Percentiles rank a stretch among this genome's conserved stretches.
These are phyloP conservation scores for Coemansia sp. DNA, from an alignment of 192 early-diverging fungal genomes.

Conservation along the genomic window DNA sequence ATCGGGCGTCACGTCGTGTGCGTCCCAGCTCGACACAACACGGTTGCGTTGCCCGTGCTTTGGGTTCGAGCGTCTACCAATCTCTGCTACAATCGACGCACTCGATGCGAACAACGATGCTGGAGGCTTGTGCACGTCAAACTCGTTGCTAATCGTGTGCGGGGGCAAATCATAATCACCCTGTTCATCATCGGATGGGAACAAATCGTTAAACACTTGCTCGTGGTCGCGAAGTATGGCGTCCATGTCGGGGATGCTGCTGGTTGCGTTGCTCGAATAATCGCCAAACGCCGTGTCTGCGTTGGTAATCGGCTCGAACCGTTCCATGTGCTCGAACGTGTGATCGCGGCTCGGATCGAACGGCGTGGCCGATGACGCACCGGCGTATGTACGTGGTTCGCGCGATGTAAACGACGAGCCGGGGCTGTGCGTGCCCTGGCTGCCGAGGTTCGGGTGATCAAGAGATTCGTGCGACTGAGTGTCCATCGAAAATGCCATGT, in stretches of 20 bases:
- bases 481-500: conserved; percentile 15
- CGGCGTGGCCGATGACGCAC: background rate
- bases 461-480: conserved; percentile 34
- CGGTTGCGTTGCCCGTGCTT: conserved; percentile 2
- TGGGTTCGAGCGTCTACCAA: conserved; percentile 15
- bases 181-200: conserved; percentile 5
- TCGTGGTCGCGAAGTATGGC: conserved; percentile 46
- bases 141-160: conserved; percentile 16
- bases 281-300: conserved; percentile 40
- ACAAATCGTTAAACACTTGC: conserved; percentile 36
- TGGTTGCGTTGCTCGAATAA: background rate
- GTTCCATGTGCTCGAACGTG: conserved; percentile 3
- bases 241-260: conserved; percentile 33
- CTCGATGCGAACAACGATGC: conserved; percentile 50
- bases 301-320: conserved; percentile 14
- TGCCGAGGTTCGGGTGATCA: conserved; percentile 51
- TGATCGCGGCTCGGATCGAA: conserved; percentile 3
- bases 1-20: conserved; percentile 39
- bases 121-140: conserved; percentile 22
- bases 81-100: conserved; percentile 39
- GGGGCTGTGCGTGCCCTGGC: conserved; percentile 31
- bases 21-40: conserved; percentile 40
- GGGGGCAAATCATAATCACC: conserved; percentile 1
- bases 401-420: conserved; percentile 16
- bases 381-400: background rate